Evolutionary conservation across 805 yeast genomes (phyloP), one percentile per base, ranked within the genome.

Genomic region (Candida boidinii): DNA sequence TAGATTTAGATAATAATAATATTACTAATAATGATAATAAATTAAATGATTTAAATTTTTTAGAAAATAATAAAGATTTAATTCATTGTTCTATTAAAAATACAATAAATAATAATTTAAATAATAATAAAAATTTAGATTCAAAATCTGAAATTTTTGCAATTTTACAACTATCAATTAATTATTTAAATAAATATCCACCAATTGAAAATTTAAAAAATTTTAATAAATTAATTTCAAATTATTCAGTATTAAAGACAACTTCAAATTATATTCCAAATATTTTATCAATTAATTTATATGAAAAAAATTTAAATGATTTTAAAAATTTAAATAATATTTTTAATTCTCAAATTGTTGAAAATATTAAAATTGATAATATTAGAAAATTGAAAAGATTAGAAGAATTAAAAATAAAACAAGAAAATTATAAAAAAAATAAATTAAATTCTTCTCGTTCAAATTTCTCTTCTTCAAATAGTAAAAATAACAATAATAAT

Each of bases 1-100:
- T n/a, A n/a, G n/a, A n/a, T n/a, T 28, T 51, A 14, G 45, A 51
- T 19, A 59, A 56, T 3, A 45, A 44, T n/a, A 48, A 51, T 2
- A 42, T 46, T 27, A 42, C 49, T 4, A 43, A 53, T 31, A 51
- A 46, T 23, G 51, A 45, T 22, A 44, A 49, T 2, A 21, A 12
- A 12, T 34, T 43, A 15, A 40, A 37, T 18, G 52, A 47, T 17
- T 46, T 44, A 18, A 17, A 28, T 9, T 18, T 38, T 13, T 43
- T 48, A 15, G 43, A 38, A 21, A 41, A 45, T 23, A 42, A 46
- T 28, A 39, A 36, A 20, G 59, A 54, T 35, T 28, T 48, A 3
- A 37, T 56, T 25, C 59, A 55, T 30, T 43, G 41, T 7, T 46
- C 48, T 1, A 36, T 57, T 27, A 44, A 41, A 23, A 54, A 52